Conservation (phyloP, 1,284 basidiomycete species). For the Naganishia cerealis region DNA sequence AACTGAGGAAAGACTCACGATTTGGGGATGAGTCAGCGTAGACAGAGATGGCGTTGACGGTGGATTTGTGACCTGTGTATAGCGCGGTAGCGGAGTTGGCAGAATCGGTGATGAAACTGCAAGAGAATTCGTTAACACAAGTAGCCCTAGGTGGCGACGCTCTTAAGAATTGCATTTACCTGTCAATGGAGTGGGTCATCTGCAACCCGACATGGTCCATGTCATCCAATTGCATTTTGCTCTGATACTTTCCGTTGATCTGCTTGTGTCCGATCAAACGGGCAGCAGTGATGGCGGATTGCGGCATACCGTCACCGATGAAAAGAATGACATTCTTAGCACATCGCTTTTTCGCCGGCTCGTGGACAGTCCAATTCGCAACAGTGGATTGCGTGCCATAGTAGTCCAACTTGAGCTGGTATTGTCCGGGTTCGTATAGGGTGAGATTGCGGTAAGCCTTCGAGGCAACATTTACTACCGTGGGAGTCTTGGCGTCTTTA, state of each 20-base stretch:
- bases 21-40: constrained; percentile 41
- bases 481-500: constrained; percentile 43
- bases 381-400: constrained; percentile 38
- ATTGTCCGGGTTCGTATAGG: constrained; percentile 43
- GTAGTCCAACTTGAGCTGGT: constrained; percentile 40
- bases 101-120: constrained; percentile 53
- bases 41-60: constrained; percentile 55
- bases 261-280: constrained; percentile 56
- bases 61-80: constrained; percentile 53
- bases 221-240: constrained; percentile 47
- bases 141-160: neutral
- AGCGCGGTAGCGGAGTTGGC: constrained; percentile 57
- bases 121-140: neutral
- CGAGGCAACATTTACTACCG: constrained; percentile 53
- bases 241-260: constrained; percentile 55
- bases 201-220: constrained; percentile 40
- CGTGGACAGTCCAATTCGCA: constrained; percentile 51
- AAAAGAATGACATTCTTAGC: constrained; percentile 56
- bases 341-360: constrained; percentile 42
- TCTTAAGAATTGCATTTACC: constrained; percentile 31
- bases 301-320: constrained; percentile 52
- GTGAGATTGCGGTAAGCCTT: constrained; percentile 50
- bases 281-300: constrained; percentile 50
- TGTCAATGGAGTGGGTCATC: constrained; percentile 44
- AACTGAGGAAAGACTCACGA: neutral